These are phyloP conservation scores for Macrophomina phaseolina DNA, from an alignment of 2,329 filamentous ascomycete species.

Conservation along the genomic window DNA sequence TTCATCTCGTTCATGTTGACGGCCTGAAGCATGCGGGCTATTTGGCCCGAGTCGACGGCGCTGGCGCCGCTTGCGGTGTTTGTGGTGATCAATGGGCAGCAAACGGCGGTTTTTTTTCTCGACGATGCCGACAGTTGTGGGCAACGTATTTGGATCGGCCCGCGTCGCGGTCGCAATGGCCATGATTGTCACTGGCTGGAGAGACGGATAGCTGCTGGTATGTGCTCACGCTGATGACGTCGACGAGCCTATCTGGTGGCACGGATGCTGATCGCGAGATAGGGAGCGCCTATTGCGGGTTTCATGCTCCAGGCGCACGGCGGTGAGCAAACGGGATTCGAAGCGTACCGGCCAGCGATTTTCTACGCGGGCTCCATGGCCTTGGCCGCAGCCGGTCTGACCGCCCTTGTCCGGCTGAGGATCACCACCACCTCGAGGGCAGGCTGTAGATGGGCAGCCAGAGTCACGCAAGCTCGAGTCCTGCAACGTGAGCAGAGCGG, in stretches of 20 bases:
- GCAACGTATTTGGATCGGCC: slow-evolving; percentile 63
- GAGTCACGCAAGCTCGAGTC: background rate
- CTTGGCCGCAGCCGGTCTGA: slow-evolving; percentile 27
- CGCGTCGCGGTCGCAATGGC: slow-evolving; percentile 64
- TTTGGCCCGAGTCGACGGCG: slow-evolving; percentile 65
- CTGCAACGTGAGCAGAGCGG: slow-evolving; percentile 6
- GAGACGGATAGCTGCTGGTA: slow-evolving; percentile 56
- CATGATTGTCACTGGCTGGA: slow-evolving; percentile 67
- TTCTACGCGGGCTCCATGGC: slow-evolving; percentile 31
- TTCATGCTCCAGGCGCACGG: slow-evolving; percentile 30
- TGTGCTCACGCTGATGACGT: slow-evolving; percentile 41
- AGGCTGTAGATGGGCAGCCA: slow-evolving; percentile 24
- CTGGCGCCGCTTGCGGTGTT: slow-evolving; percentile 62
- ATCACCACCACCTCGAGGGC: slow-evolving; percentile 26
- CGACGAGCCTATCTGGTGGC: slow-evolving; percentile 1
- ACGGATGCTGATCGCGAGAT: slow-evolving; percentile 20
- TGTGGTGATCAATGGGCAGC: slow-evolving; percentile 65
- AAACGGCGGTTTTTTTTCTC: slow-evolving; percentile 71
- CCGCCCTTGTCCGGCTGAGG: slow-evolving; percentile 28
- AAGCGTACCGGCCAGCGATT: slow-evolving; percentile 30
- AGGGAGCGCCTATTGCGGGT: slow-evolving; percentile 30
- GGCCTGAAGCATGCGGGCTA: slow-evolving; percentile 63
- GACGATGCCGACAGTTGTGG: slow-evolving; percentile 67
- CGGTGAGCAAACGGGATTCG: slow-evolving; percentile 28
- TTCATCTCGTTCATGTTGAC: slow-evolving; percentile 58